Conservation (phyloP, 2,329 filamentous ascomycete species). For the Hypoxylon sp. region DNA sequence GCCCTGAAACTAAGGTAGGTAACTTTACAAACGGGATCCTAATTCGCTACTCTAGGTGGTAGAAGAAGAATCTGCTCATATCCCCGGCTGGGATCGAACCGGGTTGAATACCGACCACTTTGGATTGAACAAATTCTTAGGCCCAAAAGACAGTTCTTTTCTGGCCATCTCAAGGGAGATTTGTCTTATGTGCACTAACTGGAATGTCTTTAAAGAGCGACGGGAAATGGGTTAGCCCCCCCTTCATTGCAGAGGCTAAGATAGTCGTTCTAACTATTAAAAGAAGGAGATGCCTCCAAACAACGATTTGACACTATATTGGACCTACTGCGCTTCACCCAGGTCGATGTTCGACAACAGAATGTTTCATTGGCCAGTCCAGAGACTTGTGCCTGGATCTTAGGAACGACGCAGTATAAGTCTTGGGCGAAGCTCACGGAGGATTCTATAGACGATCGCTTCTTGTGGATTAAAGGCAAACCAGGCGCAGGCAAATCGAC, state of each 20-base stretch:
- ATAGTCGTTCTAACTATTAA: too few relatives aligned
- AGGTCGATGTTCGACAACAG: background rate
- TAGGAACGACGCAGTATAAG: background rate
- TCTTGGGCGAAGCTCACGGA: background rate
- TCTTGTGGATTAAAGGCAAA: background rate
- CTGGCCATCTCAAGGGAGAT: background rate
- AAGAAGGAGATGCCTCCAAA: too few relatives aligned
- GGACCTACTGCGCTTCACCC: background rate
- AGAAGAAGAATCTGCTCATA: constrained; percentile 1
- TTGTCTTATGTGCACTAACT: background rate
- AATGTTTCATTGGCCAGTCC: background rate
- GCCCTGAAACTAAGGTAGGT: too few relatives aligned
- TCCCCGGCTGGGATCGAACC: background rate
- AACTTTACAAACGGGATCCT: too few relatives aligned
- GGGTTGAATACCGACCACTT: background rate
- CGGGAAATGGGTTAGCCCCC: too few relatives aligned
- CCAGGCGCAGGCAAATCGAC: background rate
- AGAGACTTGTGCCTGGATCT: background rate
- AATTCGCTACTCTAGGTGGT: background rate
- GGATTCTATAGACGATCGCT: background rate
- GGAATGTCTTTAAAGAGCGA: background rate
- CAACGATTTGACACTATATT: too few relatives aligned
- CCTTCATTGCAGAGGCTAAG: too few relatives aligned
- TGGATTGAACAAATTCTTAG: constrained; percentile 12
- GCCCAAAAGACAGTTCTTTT: constrained; percentile 5